These are phyloP conservation scores for Botrytis porri DNA, from an alignment of 2,329 filamentous ascomycete species.

Conservation along the genomic window DNA sequence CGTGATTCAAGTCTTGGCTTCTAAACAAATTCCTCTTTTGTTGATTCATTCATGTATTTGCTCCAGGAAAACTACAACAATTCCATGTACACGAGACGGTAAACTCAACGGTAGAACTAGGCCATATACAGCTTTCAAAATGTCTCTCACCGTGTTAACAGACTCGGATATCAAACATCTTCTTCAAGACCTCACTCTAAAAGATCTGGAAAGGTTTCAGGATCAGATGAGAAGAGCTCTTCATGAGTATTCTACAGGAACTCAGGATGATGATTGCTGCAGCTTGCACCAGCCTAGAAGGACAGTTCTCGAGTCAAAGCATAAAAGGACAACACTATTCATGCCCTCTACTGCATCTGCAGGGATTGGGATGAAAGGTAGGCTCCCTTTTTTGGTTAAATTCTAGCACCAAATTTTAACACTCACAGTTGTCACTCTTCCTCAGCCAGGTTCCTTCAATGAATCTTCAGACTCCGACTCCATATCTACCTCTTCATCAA, in stretches of 20 bases:
- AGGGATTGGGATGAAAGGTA: conserved; percentile 67
- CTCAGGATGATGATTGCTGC: conserved; percentile 40
- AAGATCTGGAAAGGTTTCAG: conserved; percentile 54
- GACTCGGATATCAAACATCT: conserved; percentile 55
- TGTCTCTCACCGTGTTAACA: conserved; percentile 56
- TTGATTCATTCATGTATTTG: neutral
- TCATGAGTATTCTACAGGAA: conserved; percentile 60
- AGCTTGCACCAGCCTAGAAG: conserved; percentile 55
- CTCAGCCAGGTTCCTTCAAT: conserved; percentile 39
- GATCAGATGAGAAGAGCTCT: conserved; percentile 50
- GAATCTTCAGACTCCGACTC: conserved; percentile 25
- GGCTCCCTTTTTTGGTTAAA: conserved; percentile 19
- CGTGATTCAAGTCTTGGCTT: conserved; percentile 3
- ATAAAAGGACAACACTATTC: conserved; percentile 62
- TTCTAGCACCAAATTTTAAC: conserved; percentile 19
- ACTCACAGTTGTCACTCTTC: conserved; percentile 60
- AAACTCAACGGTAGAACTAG: neutral
- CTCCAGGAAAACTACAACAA: neutral
- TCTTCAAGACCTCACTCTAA: conserved; percentile 51
- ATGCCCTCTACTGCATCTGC: conserved; percentile 67
- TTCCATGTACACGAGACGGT: neutral
- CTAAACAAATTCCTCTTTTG: neutral
- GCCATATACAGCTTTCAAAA: conserved; percentile 36
- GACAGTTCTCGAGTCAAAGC: conserved; percentile 48
- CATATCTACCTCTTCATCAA: conserved; percentile 38